These are phyloP conservation scores for Plasmodium gonderi DNA, from an alignment of 169 alveolate genomes.

Conservation along the genomic window DNA sequence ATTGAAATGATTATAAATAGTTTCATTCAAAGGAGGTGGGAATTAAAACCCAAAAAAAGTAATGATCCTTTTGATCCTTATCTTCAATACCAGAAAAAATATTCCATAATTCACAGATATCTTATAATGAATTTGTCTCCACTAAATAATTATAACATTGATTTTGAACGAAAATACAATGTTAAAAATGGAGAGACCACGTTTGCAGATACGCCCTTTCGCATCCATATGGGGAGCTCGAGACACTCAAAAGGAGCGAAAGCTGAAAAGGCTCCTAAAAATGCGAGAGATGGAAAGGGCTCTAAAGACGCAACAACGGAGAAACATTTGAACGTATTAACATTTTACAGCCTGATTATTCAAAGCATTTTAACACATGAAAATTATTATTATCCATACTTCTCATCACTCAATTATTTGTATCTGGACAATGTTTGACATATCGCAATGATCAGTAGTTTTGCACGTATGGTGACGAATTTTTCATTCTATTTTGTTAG, in stretches of 20 bases:
- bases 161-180: constrained; percentile 48
- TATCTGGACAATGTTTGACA: constrained; percentile 1
- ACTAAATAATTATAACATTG: constrained; percentile 39
- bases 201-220: constrained; percentile 46
- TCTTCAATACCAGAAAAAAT: constrained; percentile 29
- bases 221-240: background rate
- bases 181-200: constrained; percentile 22
- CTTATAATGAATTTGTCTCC: constrained; percentile 42
- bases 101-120: constrained; percentile 66
- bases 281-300: background rate
- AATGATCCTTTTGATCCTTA: constrained; percentile 20
- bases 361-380: constrained; percentile 49
- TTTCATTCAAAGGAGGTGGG: constrained; percentile 27
- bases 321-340: constrained; percentile 19
- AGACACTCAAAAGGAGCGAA: background rate
- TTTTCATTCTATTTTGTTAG: too few species aligned
- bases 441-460: background rate
- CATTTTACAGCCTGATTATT: constrained; percentile 52
- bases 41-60: constrained; percentile 1
- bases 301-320: background rate
- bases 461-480: background rate
- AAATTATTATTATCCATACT: constrained; percentile 62
- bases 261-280: background rate
- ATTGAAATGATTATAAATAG: constrained; percentile 69
- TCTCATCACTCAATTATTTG: constrained; percentile 31